These are phyloP conservation scores for Solanum hybrid DNA, from an alignment of 305 asterid genomes.

Conservation along the genomic window DNA sequence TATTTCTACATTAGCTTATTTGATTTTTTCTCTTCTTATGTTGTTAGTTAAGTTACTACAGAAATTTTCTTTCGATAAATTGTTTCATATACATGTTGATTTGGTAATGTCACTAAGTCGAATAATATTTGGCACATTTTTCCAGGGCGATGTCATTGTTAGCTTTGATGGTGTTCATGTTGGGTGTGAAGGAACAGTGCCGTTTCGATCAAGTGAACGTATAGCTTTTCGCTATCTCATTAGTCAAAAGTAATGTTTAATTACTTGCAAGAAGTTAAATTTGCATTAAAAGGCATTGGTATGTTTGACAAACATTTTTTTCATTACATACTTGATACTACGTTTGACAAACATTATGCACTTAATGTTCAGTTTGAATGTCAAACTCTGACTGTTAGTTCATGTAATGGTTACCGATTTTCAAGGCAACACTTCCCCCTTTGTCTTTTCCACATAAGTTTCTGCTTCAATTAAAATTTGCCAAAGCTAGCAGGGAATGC, in stretches of 20 bases:
- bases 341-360: neutral
- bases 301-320: neutral
- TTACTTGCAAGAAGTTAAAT: constrained; percentile 2
- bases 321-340: neutral
- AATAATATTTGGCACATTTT: constrained; percentile 4
- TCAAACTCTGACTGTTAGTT: neutral
- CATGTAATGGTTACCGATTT: neutral
- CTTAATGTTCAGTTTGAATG: neutral
- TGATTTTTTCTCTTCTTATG: neutral
- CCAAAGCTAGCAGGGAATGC: neutral
- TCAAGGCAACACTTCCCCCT: neutral
- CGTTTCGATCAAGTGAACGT: constrained; percentile 84
- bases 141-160: constrained; percentile 92
- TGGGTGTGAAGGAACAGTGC: constrained; percentile 95
- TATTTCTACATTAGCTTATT: neutral
- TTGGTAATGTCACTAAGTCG: neutral
- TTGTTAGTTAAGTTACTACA: neutral
- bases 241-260: constrained; percentile 59
- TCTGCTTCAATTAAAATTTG: neutral
- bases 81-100: neutral
- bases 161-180: constrained; percentile 82
- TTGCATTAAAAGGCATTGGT: neutral
- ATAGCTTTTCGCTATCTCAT: constrained; percentile 94
- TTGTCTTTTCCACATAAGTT: neutral
- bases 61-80: neutral